A percentile compares a stretch with the other conserved stretches of the same genome.
Evolutionary conservation across 768 basidiomycete species (phyloP).

Genomic region (Clavaria fumosa): DNA sequence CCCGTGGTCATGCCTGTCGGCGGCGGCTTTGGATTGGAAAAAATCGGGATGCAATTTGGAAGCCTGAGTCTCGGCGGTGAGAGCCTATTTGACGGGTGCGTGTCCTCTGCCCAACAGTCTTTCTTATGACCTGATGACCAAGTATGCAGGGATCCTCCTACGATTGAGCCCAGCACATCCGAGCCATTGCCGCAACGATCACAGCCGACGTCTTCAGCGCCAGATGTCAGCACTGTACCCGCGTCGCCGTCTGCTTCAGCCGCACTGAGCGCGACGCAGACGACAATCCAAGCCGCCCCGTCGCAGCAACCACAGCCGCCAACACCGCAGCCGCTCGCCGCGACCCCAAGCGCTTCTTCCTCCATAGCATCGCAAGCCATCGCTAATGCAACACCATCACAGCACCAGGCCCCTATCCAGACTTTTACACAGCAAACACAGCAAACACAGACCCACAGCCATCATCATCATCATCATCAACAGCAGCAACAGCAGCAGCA

Average conservation of each 20-base stretch:
- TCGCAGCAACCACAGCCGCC: no score
- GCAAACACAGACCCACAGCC: conserved; percentile 27
- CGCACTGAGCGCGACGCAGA: neutral
- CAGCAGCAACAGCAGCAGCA: conserved; percentile 9
- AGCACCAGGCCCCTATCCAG: conserved; percentile 17
- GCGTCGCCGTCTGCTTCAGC: conserved; percentile 2
- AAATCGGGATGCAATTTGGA: conserved; percentile 83
- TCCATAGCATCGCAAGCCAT: no score
- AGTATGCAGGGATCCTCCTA: no score
- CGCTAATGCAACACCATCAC: conserved; percentile 15
- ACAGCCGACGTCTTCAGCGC: conserved; percentile 12
- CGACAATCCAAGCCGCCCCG: no score
- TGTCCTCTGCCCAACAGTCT: conserved; percentile 13
- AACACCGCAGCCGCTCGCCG: neutral
- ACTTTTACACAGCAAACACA: conserved; percentile 24
- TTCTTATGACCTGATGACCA: no score
- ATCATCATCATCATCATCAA: conserved; percentile 23
- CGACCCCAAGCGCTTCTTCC: neutral
- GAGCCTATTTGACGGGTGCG: conserved; percentile 32
- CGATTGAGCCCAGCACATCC: conserved; percentile 35
- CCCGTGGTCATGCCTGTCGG: conserved; percentile 70
- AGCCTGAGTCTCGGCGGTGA: conserved; percentile 68
- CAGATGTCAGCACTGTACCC: conserved; percentile 11
- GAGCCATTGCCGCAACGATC: conserved; percentile 19
- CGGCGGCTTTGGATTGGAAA: conserved; percentile 50